Percentiles rank a stretch among this genome's conserved stretches.
phyloP scores from a whole-genome alignment of 2,329 filamentous ascomycete species.

The Monilinia fructicola region DNA sequence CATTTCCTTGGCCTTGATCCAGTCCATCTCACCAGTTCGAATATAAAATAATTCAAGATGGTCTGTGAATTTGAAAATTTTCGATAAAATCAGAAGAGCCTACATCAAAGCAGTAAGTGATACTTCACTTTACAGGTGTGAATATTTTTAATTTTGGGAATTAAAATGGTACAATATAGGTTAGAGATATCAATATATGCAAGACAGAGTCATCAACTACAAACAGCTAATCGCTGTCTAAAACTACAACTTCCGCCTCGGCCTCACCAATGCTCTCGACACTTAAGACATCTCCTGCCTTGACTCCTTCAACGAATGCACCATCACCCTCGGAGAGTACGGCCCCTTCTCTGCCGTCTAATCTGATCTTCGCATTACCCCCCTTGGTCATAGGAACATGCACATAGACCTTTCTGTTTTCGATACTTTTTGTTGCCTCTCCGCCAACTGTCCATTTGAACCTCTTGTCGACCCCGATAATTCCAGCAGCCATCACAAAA shows the following conservation, averaged over 20 bases:
- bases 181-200: not conserved
- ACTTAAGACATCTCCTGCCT: slow-evolving; percentile 61
- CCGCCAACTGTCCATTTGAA: slow-evolving; percentile 74
- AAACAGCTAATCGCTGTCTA: slow-evolving; percentile 28
- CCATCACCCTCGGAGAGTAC: slow-evolving; percentile 76
- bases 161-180: not conserved
- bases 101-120: not conserved
- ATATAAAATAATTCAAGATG: too few species aligned
- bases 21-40: too few species aligned
- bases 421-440: slow-evolving; percentile 50
- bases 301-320: slow-evolving; percentile 67
- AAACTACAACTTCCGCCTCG: slow-evolving; percentile 28
- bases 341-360: slow-evolving; percentile 65
- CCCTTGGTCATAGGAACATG: slow-evolving; percentile 78
- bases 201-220: not conserved
- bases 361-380: slow-evolving; percentile 69
- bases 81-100: too few species aligned
- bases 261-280: slow-evolving; percentile 68
- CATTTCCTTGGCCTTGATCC: too few species aligned
- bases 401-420: slow-evolving; percentile 70
- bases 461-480: slow-evolving; percentile 62
- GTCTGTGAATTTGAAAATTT: too few species aligned
- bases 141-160: not conserved
- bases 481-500: slow-evolving; percentile 76
- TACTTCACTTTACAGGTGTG: not conserved